A percentile compares a stretch with the other conserved stretches of the same genome.
Evolutionary conservation across 345 rosid genomes (phyloP).

Genomic region (Mallotus nudiflorus): DNA sequence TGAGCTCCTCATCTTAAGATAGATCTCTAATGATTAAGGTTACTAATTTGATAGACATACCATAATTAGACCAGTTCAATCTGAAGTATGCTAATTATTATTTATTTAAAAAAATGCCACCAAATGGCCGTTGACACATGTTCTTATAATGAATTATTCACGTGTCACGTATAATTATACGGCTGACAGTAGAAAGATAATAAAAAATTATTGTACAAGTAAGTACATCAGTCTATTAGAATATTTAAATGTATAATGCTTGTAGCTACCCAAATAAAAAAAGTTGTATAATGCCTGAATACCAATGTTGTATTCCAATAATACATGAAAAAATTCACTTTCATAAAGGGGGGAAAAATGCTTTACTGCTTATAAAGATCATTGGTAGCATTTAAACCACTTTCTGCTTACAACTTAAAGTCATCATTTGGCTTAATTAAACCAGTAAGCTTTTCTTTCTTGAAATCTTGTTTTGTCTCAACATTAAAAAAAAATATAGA

Average conservation of each 20-base stretch:
- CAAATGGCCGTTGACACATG: neutral
- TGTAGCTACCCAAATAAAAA: no score
- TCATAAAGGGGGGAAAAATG: neutral
- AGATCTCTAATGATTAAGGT: neutral
- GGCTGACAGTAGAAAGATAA: neutral
- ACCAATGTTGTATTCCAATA: neutral
- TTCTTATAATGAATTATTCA: neutral
- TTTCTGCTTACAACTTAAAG: constrained; percentile 10
- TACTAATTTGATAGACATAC: neutral
- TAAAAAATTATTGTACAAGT: no score
- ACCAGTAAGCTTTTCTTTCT: constrained; percentile 26
- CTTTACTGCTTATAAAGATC: constrained; percentile 17
- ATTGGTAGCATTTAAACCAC: constrained; percentile 8
- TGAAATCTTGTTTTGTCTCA: constrained; percentile 9
- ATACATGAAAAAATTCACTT: neutral
- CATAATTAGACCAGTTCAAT: neutral
- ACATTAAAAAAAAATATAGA: no score
- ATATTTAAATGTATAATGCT: no score
- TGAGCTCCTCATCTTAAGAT: no score
- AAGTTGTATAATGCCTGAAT: neutral
- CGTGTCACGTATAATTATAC: constrained; percentile 6
- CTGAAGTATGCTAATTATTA: neutral
- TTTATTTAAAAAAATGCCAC: neutral
- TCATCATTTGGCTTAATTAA: constrained; percentile 16
- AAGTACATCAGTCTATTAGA: neutral